phyloP scores from a whole-genome alignment of 1,284 basidiomycete species.

The Boletus nobilissimus region DNA sequence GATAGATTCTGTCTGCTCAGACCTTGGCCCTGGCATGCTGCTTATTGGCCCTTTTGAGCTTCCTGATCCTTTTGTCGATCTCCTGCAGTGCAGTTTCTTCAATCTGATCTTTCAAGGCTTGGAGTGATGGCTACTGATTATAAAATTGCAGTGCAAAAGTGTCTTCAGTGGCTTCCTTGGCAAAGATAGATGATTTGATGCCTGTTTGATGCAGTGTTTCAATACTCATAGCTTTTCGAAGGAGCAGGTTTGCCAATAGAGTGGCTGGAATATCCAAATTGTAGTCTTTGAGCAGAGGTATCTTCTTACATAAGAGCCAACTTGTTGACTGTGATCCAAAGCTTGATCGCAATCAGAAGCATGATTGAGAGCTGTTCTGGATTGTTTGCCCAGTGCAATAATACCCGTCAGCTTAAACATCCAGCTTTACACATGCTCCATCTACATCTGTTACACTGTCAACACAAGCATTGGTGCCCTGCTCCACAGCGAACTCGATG shows the following conservation, averaged over 20 bases:
- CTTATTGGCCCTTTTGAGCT: conserved; percentile 38
- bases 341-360: conserved; percentile 54
- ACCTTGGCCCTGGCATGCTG: conserved; percentile 28
- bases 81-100: conserved; percentile 35
- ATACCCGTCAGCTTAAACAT: conserved; percentile 44
- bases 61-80: conserved; percentile 33
- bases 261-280: conserved; percentile 55
- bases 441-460: conserved; percentile 3
- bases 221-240: conserved; percentile 46
- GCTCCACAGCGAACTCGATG: conserved; percentile 46
- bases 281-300: conserved; percentile 53
- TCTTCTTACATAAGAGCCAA: conserved; percentile 41
- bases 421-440: conserved; percentile 32
- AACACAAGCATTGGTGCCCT: conserved; percentile 48
- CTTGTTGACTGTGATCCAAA: conserved; percentile 59
- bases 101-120: conserved; percentile 44
- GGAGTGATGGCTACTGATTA: conserved; percentile 26
- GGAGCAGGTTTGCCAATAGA: conserved; percentile 53
- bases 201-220: conserved; percentile 13
- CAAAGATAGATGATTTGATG: conserved; percentile 36
- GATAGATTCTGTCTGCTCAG: not conserved
- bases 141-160: conserved; percentile 50
- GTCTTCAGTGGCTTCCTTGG: not conserved
- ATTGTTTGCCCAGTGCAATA: conserved; percentile 43
- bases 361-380: conserved; percentile 55